Conservation (phyloP, 2,329 filamentous ascomycete species). For the Didymella pinodella region DNA sequence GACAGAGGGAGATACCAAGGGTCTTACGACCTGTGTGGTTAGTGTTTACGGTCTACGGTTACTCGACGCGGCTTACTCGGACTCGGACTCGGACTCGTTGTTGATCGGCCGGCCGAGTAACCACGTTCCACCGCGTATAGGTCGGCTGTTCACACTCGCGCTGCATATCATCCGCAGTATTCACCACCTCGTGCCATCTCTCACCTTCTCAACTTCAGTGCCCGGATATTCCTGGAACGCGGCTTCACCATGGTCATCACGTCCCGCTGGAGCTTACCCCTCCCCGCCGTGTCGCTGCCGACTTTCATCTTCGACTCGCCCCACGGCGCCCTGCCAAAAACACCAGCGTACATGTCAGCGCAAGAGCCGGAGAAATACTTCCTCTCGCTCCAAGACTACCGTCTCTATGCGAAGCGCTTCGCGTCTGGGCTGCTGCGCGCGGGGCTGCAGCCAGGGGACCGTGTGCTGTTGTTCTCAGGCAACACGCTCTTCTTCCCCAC, state of each 20-base stretch:
- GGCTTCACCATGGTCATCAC: conserved; percentile 58
- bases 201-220: background rate
- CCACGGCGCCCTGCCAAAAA: conserved; percentile 55
- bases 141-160: conserved; percentile 6
- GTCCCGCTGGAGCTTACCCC: conserved; percentile 58
- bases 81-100: background rate
- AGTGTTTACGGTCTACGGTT: background rate
- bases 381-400: conserved; percentile 70
- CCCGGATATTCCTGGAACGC: no score
- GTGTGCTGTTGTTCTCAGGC: conserved; percentile 75
- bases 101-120: conserved; percentile 1
- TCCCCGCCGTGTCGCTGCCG: conserved; percentile 57
- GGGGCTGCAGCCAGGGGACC: conserved; percentile 71
- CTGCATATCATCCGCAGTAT: background rate
- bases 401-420: conserved; percentile 75
- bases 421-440: conserved; percentile 71
- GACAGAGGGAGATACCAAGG: no score
- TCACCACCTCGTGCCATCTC: background rate
- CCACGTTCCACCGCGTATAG: conserved; percentile 4
- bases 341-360: conserved; percentile 68
- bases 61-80: conserved; percentile 14
- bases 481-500: conserved; percentile 78
- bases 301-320: conserved; percentile 62
- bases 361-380: conserved; percentile 71
- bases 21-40: no score